Evolutionary conservation across 2,329 filamentous ascomycete species (phyloP), one percentile per base, ranked within the genome.

Genomic region (Calonectria leucothoes): DNA sequence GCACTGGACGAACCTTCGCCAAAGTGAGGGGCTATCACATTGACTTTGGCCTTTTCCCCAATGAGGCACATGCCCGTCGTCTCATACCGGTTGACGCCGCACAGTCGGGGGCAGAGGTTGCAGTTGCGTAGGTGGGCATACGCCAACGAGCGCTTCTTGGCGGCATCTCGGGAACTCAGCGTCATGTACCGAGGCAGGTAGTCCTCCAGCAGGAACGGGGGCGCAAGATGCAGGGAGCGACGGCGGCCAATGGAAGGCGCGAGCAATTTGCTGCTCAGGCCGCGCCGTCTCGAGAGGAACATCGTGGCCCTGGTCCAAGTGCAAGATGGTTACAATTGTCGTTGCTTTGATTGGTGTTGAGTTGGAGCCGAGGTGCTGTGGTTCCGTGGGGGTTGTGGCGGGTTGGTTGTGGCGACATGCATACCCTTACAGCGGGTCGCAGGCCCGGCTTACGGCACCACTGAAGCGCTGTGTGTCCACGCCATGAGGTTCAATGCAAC

Each of bases 21-120:
- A 82, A 96, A 96, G 84, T 97, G 95, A 65, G 94, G 95, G 71
- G 94, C 94, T 76, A 97, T 95, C 10, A 94, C 94, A 82, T 95
- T 95, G 77, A 97, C 94, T 80, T 95, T 95, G 70, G 92, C 94
- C 59, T 89, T 93, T 72, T 93, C 89, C 17, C 94, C 94, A 77
- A 97, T 93, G 72, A 97, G 87, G 81, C 94, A 97, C 80, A 94
- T 89, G 17, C 94, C 95, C 1, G 93, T 94, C 77, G 89, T 93
- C 83, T 96, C 91, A 79, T 92, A 95, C n/a, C 94, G 91, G 82
- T 97, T 95, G 39, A 96, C 93, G 67, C 92, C 91, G 82, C 95
- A 97, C 57, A 91, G 86, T 15, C 94, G 89, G 2, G 95, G 94
- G 78, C 94, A 97, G 10, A 97, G 88, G 79, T 97, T 97, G 85